These are phyloP conservation scores for Suillus luteus DNA, from an alignment of 768 basidiomycete species.

Conservation along the genomic window DNA sequence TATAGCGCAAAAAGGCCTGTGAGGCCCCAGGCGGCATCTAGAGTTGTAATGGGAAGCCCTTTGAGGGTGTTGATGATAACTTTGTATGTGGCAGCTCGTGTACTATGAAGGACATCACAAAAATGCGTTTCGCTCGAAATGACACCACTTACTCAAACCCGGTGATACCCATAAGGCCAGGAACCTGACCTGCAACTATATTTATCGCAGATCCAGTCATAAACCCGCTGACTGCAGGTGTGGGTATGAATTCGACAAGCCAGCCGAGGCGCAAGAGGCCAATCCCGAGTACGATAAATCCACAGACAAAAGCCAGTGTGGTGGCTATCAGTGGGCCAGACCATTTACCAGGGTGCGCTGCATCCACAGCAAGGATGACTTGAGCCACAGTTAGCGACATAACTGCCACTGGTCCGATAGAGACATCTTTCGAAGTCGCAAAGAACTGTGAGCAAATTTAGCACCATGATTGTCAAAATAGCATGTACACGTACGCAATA, in stretches of 20 bases:
- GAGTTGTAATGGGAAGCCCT: conserved; percentile 64
- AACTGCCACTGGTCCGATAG: conserved; percentile 99
- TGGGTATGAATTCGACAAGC: conserved; percentile 93
- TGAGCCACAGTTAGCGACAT: conserved; percentile 90
- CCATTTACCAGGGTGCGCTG: conserved; percentile 58
- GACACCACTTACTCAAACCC: conserved; percentile 68
- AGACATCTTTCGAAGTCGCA: conserved; percentile 97
- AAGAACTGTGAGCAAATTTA: conserved; percentile 62
- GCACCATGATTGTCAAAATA: neutral
- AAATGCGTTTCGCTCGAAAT: neutral
- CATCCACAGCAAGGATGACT: conserved; percentile 70
- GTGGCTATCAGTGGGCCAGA: conserved; percentile 76
- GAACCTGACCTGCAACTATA: conserved; percentile 87
- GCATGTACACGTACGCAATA: conserved; percentile 65
- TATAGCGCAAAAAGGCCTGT: conserved; percentile 73
- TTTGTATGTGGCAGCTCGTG: conserved; percentile 78
- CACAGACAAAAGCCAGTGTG: conserved; percentile 80
- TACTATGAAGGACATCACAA: conserved; percentile 46
- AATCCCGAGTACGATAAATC: conserved; percentile 88
- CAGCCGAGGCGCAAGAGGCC: conserved; percentile 90
- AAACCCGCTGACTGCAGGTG: conserved; percentile 83
- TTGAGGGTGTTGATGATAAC: conserved; percentile 95
- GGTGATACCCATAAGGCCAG: conserved; percentile 84
- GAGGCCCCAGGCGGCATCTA: conserved; percentile 92
- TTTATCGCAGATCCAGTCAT: conserved; percentile 99